phyloP scores from a whole-genome alignment of 225 moss, liverwort and hornwort genomes.

The Bryoerythrophyllum caledonicum region DNA sequence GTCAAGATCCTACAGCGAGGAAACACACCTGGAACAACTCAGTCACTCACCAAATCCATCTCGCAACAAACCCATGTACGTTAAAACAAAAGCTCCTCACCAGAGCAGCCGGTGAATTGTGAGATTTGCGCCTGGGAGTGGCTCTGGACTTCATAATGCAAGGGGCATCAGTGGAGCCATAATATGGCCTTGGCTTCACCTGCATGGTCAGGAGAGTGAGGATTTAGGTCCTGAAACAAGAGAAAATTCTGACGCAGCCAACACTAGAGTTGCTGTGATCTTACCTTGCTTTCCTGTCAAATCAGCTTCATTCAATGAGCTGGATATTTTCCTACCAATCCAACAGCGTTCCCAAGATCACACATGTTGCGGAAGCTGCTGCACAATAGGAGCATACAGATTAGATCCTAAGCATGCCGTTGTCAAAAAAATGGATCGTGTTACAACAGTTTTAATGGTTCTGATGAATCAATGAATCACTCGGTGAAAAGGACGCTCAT shows the following conservation, averaged over 20 bases:
- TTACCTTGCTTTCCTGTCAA: slow-evolving; percentile 11
- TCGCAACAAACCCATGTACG: too few species aligned
- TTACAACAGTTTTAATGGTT: too few species aligned
- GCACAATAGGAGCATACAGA: not conserved
- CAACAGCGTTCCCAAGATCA: not conserved
- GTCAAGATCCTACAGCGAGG: not conserved
- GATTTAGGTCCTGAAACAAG: too few species aligned
- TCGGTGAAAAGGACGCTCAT: too few species aligned
- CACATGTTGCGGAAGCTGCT: slow-evolving; percentile 16
- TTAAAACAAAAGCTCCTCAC: not conserved
- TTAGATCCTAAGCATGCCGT: not conserved
- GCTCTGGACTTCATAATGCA: slow-evolving; percentile 28
- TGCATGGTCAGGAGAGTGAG: not conserved
- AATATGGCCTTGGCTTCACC: slow-evolving; percentile 9
- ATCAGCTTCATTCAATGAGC: slow-evolving; percentile 13
- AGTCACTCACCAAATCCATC: too few species aligned
- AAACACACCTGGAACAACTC: too few species aligned
- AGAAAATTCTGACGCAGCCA: too few species aligned
- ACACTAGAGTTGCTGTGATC: not conserved
- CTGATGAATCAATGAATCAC: too few species aligned
- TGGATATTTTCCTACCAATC: slow-evolving; percentile 17
- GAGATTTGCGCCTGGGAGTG: slow-evolving; percentile 15
- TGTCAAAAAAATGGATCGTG: too few species aligned
- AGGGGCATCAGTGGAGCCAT: slow-evolving; percentile 23
- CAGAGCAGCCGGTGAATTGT: not conserved